These are phyloP conservation scores for Phytophthora constricta DNA, from an alignment of 352 stramenopile species.

Conservation along the genomic window DNA sequence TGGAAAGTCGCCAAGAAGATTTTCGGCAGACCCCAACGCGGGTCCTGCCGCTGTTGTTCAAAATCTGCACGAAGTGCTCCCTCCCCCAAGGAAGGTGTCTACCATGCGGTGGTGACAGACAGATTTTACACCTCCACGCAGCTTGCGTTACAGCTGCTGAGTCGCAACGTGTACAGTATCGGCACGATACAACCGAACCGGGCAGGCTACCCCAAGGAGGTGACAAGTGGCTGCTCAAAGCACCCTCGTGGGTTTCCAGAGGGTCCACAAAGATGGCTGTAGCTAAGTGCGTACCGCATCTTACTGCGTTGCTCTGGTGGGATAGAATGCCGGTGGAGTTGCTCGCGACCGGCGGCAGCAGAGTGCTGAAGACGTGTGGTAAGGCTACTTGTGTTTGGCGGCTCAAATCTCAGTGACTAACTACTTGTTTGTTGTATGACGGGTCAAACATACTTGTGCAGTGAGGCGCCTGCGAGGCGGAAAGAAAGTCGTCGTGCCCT, in stretches of 20 bases:
- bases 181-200: conserved; percentile 12
- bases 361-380: conserved; percentile 10
- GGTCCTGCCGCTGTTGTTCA: conserved; percentile 8
- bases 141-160: conserved; percentile 18
- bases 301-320: conserved; percentile 4
- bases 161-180: conserved; percentile 14
- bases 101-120: conserved; percentile 14
- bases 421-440: conserved; percentile 3
- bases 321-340: conserved; percentile 2
- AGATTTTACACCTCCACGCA: conserved; percentile 27
- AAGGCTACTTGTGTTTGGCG: not conserved
- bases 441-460: conserved; percentile 3
- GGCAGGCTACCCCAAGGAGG: not conserved
- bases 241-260: not conserved
- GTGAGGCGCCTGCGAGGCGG: conserved; percentile 2
- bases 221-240: not conserved
- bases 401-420: not conserved
- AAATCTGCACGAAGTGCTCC: conserved; percentile 15
- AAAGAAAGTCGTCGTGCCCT: conserved; percentile 12
- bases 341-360: not conserved
- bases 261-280: not conserved
- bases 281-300: not conserved
- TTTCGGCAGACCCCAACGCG: conserved; percentile 15
- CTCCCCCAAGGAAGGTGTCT: not conserved
- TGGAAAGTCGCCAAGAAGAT: not conserved